Base-by-base conservation (phyloP, 768 basidiomycete genomes). In the Boletus reticulatus region DNA sequence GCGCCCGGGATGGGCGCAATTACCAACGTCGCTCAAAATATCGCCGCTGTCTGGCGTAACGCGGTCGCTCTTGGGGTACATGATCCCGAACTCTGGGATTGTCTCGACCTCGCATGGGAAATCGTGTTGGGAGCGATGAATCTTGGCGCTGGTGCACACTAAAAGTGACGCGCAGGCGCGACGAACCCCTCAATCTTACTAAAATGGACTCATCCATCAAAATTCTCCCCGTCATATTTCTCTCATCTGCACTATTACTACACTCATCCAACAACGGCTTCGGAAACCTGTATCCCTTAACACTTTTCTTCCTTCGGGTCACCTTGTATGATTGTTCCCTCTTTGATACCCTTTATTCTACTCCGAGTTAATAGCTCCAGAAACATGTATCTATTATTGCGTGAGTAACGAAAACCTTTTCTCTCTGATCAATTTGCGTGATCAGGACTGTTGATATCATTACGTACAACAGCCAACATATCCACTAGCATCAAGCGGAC, bases 11-110 rank as follows among this genome's bases (percentile, higher is more conserved):
- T 71, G 37, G 75, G 73, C 29, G 78, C 76, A 14, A 74, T 90
- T 9, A 68, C 86, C 44, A 72, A 74, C 38, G 75, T 80, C 50
- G 72, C 79, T 6, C 69, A 74, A 49, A 72, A 66, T 36, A 78
- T 89, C 37, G 79, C 84, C 53, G 88, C 85, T 8, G 68, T 91
- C 32, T 92, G 88, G 87, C 76, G 80, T 55, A 91, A 92, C 64
- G 80, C 79, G 4, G 84, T 83, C 56, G 80, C 81, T 20, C 75
- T 92, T n/a, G 88, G 88, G 4, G 69, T 91, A 2, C 80, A 78
- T 49, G 85, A 90, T 60, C 78, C 81, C 34, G 74, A 74, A 20
- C 72, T 92, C 43, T 92, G 88, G 88, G 76, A 78, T 22, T 77
- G 78, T 19, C 78, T 92, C 56, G 85, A 89, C 56, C 67, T 80